Evolutionary conservation across 306 rosid genomes (phyloP).

Genomic region (Myrica gale): DNA sequence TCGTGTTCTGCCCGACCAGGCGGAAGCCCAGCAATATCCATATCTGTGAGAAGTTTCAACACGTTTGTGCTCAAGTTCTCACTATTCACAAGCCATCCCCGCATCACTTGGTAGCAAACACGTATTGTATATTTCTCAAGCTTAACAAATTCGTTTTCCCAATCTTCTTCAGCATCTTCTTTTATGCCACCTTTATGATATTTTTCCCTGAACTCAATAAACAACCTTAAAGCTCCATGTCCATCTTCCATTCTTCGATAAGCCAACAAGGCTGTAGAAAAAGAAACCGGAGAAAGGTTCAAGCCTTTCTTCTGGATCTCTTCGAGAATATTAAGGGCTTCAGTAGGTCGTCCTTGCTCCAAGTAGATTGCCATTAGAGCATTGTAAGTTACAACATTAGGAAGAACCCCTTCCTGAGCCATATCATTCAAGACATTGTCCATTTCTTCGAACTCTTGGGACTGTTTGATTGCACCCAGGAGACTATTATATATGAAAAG

Average conservation of each 20-base stretch:
- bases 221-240: conserved; percentile 68
- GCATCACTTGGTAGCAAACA: conserved; percentile 91
- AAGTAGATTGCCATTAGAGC: conserved; percentile 70
- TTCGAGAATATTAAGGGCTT: conserved; percentile 63
- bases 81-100: conserved; percentile 69
- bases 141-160: conserved; percentile 63
- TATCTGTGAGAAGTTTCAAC: conserved; percentile 51
- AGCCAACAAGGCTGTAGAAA: conserved; percentile 72
- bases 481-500: conserved; percentile 74
- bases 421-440: conserved; percentile 63
- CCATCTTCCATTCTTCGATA: conserved; percentile 83
- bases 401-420: conserved; percentile 58
- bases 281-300: conserved; percentile 65
- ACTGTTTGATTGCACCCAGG: conserved; percentile 82
- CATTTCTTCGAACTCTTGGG: conserved; percentile 48
- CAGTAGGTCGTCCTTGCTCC: conserved; percentile 55
- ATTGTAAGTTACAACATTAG: conserved; percentile 76
- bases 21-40: conserved; percentile 72
- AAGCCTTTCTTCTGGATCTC: conserved; percentile 65
- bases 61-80: conserved; percentile 54
- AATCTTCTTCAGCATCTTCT: conserved; percentile 54
- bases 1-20: conserved; percentile 58
- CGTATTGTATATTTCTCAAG: conserved; percentile 70
- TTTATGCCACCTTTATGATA: conserved; percentile 61
- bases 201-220: conserved; percentile 60